phyloP scores from a whole-genome alignment of 2,329 filamentous ascomycete species.

The Ophiosphaerella herpotricha region DNA sequence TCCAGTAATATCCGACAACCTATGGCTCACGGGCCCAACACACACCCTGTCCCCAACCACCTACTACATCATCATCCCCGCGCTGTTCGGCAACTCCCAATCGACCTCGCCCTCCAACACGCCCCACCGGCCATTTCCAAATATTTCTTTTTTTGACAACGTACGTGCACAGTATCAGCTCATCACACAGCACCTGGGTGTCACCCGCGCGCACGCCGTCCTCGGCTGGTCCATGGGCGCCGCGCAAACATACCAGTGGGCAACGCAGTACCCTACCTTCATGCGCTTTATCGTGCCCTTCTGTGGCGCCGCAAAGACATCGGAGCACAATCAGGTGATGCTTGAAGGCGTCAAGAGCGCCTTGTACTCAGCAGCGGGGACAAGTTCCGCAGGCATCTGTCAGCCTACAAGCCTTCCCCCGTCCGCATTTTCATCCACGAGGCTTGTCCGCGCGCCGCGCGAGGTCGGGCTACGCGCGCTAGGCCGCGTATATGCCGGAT shows the following conservation, averaged over 20 bases:
- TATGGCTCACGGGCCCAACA: conserved; percentile 72
- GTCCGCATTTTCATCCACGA: conserved; percentile 47
- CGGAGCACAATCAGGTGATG: conserved; percentile 70
- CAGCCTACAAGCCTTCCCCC: conserved; percentile 34
- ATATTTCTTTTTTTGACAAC: conserved; percentile 70
- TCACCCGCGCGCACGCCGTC: conserved; percentile 65
- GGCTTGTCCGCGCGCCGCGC: not conserved
- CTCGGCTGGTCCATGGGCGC: conserved; percentile 75
- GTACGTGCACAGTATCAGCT: conserved; percentile 69
- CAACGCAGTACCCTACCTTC: conserved; percentile 65
- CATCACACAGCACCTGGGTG: conserved; percentile 65
- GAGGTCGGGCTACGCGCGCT: conserved; percentile 67
- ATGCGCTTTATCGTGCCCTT: conserved; percentile 69
- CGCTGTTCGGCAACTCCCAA: conserved; percentile 71
- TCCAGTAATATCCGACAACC: conserved; percentile 67
- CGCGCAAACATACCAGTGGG: conserved; percentile 69
- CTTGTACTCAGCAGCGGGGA: conserved; percentile 62
- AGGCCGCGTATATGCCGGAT: conserved; percentile 76
- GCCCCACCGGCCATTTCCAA: conserved; percentile 61
- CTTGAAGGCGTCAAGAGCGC: conserved; percentile 67
- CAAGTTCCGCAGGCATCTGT: conserved; percentile 56
- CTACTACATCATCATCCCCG: conserved; percentile 71
- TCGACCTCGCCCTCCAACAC: conserved; percentile 71
- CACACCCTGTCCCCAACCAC: conserved; percentile 67
- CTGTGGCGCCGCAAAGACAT: conserved; percentile 67